Percentiles rank a stretch among this genome's conserved stretches.
These are phyloP conservation scores for Aquanectria penicillioides DNA, from an alignment of 2,329 filamentous ascomycete genomes.

Conservation along the genomic window DNA sequence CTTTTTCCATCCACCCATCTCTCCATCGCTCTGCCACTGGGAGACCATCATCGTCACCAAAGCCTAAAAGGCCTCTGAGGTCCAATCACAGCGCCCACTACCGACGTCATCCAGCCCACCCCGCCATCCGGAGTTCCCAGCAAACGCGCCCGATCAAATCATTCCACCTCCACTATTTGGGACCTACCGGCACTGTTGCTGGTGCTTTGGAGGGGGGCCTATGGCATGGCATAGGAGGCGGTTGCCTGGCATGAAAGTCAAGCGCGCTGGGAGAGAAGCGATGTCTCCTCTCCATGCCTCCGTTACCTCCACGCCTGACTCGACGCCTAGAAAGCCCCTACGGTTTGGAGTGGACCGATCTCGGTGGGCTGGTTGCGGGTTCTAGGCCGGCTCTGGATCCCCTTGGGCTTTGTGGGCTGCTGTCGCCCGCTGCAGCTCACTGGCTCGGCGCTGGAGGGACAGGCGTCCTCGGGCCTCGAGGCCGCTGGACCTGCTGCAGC, in stretches of 20 bases:
- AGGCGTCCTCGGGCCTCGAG: neutral
- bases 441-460: slow-evolving; percentile 5
- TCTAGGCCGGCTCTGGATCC: neutral
- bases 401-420: slow-evolving; percentile 5
- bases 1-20: too few relatives aligned
- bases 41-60: neutral
- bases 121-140: too few relatives aligned
- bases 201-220: too few relatives aligned
- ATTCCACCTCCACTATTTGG: slow-evolving; percentile 37
- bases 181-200: neutral
- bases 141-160: slow-evolving; percentile 24
- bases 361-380: neutral
- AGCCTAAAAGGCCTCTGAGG: neutral
- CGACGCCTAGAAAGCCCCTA: too few relatives aligned
- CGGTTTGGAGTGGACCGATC: too few relatives aligned
- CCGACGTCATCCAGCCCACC: slow-evolving; percentile 39
- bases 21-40: neutral
- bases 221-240: too few relatives aligned
- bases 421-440: slow-evolving; percentile 3
- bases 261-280: too few relatives aligned
- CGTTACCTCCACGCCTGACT: too few relatives aligned
- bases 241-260: too few relatives aligned
- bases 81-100: slow-evolving; percentile 26
- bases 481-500: neutral
- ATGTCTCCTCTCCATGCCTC: too few relatives aligned